Evolutionary conservation across 495 filamentous ascomycete genomes (phyloP), one percentile per base, ranked within the genome.

Genomic region (Hypoxylon trugodes): DNA sequence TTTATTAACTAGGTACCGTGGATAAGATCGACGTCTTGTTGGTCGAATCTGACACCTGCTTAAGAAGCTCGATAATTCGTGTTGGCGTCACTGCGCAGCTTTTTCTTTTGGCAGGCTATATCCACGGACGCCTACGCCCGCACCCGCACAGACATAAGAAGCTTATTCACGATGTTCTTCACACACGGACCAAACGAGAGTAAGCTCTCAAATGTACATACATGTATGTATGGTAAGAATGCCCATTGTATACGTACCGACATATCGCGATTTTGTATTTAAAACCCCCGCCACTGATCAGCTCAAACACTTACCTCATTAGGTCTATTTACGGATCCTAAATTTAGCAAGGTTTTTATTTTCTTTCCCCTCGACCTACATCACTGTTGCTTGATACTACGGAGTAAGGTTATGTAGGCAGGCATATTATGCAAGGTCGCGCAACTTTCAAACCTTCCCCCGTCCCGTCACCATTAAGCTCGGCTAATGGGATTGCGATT

Each of bases 201-300:
- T n/a, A n/a, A n/a, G n/a, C n/a, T n/a, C n/a, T n/a, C n/a, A n/a
- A n/a, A n/a, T n/a, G n/a, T n/a, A n/a, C n/a, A n/a, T n/a, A n/a
- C n/a, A n/a, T n/a, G n/a, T n/a, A n/a, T n/a, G n/a, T n/a, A n/a
- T n/a, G n/a, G n/a, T n/a, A n/a, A n/a, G n/a, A n/a, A n/a, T n/a
- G n/a, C 6, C n/a, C 10, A 35, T 18, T 5, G 10, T 12, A 19
- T 2, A 12, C 3, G 32, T 36, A 36, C 4, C 32, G 41, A 25
- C 12, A 13, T 35, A 35, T 35, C 32, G 13, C 24, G 30, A 8
- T 16, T 16, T 19, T 30, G 18, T 18, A 28, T 15, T 10, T 28
- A 46, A n/a, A n/a, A 45, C n/a, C 36, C 59, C 59, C 59, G 51
- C 59, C 45, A 38, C 51, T 28, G 59, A 61, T 61, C 59, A 28